These are phyloP conservation scores for Quercus ilex DNA, from an alignment of 306 rosid genomes.

Conservation along the genomic window DNA sequence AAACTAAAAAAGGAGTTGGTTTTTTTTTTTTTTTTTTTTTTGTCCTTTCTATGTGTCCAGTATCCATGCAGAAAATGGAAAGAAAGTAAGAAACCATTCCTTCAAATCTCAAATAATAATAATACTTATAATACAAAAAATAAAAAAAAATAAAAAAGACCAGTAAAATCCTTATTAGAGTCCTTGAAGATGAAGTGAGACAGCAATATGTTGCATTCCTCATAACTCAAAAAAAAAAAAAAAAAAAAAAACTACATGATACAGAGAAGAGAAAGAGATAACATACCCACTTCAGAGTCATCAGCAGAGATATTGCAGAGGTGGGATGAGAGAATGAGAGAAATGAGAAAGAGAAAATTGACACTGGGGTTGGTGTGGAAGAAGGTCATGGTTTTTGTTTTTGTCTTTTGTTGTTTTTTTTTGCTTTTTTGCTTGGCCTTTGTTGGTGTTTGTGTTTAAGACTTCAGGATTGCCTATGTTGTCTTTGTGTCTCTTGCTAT, in stretches of 20 bases:
- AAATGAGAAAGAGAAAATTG: constrained; percentile 17
- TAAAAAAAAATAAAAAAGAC: background rate
- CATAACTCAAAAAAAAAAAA: background rate
- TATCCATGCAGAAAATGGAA: background rate
- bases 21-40: background rate
- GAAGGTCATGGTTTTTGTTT: background rate
- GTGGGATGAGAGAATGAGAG: constrained; percentile 22
- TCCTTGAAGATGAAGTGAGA: background rate
- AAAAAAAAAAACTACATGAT: background rate
- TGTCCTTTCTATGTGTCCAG: too few species aligned
- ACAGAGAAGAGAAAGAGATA: background rate
- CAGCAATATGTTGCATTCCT: background rate
- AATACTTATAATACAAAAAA: too few species aligned
- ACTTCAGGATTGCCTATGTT: background rate
- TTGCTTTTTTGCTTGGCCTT: too few species aligned
- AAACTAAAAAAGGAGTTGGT: background rate
- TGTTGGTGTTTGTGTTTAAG: background rate
- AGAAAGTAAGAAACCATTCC: background rate
- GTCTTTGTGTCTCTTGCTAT: background rate
- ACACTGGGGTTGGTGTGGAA: constrained; percentile 8
- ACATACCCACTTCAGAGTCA: constrained; percentile 47
- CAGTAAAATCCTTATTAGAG: background rate
- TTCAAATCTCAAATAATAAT: background rate
- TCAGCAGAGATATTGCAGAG: constrained; percentile 28
- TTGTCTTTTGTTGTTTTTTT: background rate